Conservation (phyloP, 2,329 filamentous ascomycete genomes). For the Calonectria hongkongensis region DNA sequence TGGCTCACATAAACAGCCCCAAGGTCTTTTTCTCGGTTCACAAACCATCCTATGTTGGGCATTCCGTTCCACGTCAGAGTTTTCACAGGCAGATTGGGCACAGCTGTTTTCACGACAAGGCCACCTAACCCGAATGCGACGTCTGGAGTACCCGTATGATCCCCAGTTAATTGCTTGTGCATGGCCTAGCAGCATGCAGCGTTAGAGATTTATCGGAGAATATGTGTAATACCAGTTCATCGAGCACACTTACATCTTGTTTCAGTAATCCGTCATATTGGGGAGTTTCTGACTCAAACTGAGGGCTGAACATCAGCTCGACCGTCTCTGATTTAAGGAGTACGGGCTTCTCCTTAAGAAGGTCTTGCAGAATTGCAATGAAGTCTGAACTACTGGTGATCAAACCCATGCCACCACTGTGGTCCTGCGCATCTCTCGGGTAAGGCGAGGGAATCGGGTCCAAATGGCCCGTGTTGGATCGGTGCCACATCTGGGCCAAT, state of each 20-base stretch:
- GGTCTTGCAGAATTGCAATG: constrained; percentile 13
- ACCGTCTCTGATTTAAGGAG: constrained; percentile 19
- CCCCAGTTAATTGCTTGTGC: constrained; percentile 34
- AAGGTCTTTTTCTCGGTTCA: constrained; percentile 27
- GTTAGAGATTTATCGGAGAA: background rate
- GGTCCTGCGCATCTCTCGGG: constrained; percentile 27
- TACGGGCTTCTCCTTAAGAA: constrained; percentile 13
- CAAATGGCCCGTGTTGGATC: constrained; percentile 23
- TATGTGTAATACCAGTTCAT: background rate
- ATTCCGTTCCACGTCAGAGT: constrained; percentile 39
- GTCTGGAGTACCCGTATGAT: constrained; percentile 12
- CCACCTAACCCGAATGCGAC: constrained; percentile 30
- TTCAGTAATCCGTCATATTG: constrained; percentile 28
- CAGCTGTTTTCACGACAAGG: constrained; percentile 10
- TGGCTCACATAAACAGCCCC: constrained; percentile 37
- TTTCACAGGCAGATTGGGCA: constrained; percentile 35
- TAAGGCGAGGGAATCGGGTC: constrained; percentile 33
- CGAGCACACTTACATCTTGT: constrained; percentile 22
- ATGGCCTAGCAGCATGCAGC: background rate
- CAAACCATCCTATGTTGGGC: constrained; percentile 40
- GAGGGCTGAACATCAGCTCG: constrained; percentile 21
- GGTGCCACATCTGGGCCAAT: constrained; percentile 31
- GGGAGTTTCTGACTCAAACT: constrained; percentile 10
- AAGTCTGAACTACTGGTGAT: constrained; percentile 32
- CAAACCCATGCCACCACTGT: constrained; percentile 33